Percentiles rank a stretch among this genome's conserved stretches.
Evolutionary conservation across 2,329 filamentous ascomycete species (phyloP).

Genomic region (Sclerotinia spermophila): DNA sequence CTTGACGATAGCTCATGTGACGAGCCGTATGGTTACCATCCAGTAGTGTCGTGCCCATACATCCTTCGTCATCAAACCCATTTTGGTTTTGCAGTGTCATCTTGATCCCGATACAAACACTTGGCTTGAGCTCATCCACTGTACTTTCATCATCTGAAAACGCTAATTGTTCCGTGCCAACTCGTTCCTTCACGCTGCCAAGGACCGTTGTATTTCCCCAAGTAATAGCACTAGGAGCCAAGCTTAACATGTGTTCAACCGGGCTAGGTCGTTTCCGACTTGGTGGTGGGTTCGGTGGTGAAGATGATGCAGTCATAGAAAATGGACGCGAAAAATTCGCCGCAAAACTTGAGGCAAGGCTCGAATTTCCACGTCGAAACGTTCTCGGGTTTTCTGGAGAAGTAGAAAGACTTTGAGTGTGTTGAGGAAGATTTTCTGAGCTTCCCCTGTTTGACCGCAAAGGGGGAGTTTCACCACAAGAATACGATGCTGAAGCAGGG

Average conservation of each 20-base stretch:
- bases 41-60: slow-evolving; percentile 57
- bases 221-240: slow-evolving; percentile 44
- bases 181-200: slow-evolving; percentile 38
- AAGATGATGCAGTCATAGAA: slow-evolving; percentile 39
- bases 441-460: slow-evolving; percentile 47
- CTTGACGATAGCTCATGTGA: slow-evolving; percentile 59
- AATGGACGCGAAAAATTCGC: slow-evolving; percentile 49
- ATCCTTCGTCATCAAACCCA: slow-evolving; percentile 67
- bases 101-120: slow-evolving; percentile 34
- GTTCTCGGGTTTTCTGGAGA: slow-evolving; percentile 53
- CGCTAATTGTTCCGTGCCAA: slow-evolving; percentile 25
- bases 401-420: slow-evolving; percentile 53
- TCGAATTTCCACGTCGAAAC: slow-evolving; percentile 52
- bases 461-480: slow-evolving; percentile 58
- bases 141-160: slow-evolving; percentile 35
- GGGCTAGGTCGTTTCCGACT: slow-evolving; percentile 55
- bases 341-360: slow-evolving; percentile 53
- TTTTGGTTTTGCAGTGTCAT: slow-evolving; percentile 58
- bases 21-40: slow-evolving; percentile 46
- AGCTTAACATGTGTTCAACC: slow-evolving; percentile 55
- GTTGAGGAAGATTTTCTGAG: slow-evolving; percentile 46
- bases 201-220: slow-evolving; percentile 41
- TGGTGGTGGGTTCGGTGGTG: slow-evolving; percentile 45
- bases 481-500: slow-evolving; percentile 55
- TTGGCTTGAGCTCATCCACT: slow-evolving; percentile 26